Percentiles rank a stretch among this genome's conserved stretches.
phyloP scores from a whole-genome alignment of 495 filamentous ascomycete species.

The Penicillium longicatenatum region DNA sequence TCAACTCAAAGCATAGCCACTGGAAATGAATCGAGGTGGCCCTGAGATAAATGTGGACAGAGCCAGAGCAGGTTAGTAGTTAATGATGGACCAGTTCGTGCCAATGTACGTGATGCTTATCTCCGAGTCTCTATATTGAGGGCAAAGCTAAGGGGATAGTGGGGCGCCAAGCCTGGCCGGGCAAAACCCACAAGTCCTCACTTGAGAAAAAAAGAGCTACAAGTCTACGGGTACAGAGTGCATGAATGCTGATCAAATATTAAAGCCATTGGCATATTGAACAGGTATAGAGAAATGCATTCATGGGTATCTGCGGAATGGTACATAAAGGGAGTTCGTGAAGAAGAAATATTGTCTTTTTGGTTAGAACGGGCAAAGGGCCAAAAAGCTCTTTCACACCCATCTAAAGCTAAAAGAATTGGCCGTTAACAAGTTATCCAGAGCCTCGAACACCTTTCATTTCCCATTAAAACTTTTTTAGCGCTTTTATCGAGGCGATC shows the following conservation, averaged over 20 bases:
- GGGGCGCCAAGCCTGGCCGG: too few relatives aligned
- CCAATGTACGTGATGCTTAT: too few relatives aligned
- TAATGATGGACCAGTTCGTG: too few relatives aligned
- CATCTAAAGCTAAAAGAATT: constrained; percentile 42
- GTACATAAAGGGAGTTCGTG: constrained; percentile 41
- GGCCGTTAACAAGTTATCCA: constrained; percentile 36
- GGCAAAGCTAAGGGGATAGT: too few relatives aligned
- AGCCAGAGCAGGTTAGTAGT: too few relatives aligned
- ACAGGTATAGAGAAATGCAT: constrained; percentile 48
- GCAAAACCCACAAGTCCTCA: too few relatives aligned
- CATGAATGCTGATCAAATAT: constrained; percentile 31
- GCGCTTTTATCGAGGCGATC: constrained; percentile 26
- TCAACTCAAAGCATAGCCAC: too few relatives aligned
- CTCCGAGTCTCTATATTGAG: too few relatives aligned
- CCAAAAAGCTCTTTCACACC: constrained; percentile 31
- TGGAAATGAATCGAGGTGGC: too few relatives aligned
- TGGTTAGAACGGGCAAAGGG: constrained; percentile 31
- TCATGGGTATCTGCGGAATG: constrained; percentile 52
- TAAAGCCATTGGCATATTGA: constrained; percentile 20
- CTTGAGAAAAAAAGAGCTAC: not conserved
- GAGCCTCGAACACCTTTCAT: constrained; percentile 31
- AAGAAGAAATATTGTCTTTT: constrained; percentile 32
- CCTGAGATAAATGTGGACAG: too few relatives aligned
- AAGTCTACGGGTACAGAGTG: constrained; percentile 20
- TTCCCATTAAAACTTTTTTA: constrained; percentile 31